Evolutionary conservation across 345 rosid genomes (phyloP).

Genomic region (Syzygium aqueum): DNA sequence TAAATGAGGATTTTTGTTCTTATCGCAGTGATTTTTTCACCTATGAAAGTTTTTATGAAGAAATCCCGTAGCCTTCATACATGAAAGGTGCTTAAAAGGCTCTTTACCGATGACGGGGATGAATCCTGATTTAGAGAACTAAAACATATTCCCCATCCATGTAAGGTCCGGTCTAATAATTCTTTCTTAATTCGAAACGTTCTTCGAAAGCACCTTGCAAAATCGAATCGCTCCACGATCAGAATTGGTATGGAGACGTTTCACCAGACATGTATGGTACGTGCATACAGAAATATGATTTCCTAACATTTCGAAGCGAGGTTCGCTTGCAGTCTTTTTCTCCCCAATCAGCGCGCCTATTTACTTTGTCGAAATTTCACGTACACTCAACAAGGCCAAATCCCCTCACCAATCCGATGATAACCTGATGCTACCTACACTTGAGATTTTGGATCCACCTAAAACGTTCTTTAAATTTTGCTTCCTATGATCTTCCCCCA

Average conservation of each 20-base stretch:
- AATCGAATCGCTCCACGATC: accelerated
- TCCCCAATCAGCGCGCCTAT: background rate
- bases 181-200: too few relatives aligned
- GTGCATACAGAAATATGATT: background rate
- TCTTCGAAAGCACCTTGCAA: background rate
- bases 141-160: background rate
- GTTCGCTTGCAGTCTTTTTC: background rate
- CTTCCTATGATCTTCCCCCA: background rate
- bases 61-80: background rate
- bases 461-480: background rate
- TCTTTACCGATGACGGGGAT: background rate
- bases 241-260: background rate
- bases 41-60: background rate
- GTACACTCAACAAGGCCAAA: background rate
- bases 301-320: background rate
- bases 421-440: background rate
- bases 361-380: background rate
- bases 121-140: background rate
- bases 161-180: too few relatives aligned
- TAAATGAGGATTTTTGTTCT: background rate
- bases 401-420: background rate
- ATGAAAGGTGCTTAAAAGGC: background rate
- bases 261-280: background rate
- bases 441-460: background rate
- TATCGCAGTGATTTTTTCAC: background rate